Evolutionary conservation across 2,329 filamentous ascomycete genomes (phyloP), one percentile per base, ranked within the genome.

Genomic region (Fusarium anthophilum): DNA sequence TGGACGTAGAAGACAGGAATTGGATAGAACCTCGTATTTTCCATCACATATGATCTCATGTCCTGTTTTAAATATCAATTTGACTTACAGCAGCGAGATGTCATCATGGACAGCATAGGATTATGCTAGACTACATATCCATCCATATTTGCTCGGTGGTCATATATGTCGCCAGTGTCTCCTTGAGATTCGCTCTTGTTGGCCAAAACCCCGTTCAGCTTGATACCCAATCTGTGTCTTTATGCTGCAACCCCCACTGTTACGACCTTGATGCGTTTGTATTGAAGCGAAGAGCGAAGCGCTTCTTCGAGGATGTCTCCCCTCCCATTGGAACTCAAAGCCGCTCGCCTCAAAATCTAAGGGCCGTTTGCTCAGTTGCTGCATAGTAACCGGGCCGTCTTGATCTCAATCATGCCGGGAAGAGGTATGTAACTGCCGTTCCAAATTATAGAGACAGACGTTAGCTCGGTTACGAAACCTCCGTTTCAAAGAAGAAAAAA

Each of bases 311-410:
- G n/a, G 50, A 26, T 10, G 37, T 22, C 13, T 12, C 15, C 47
- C 37, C 10, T 37, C 15, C 20, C 17, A 24, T 53, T 44, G 50
- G 63, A 61, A 63, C 71, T 24, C 37, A 28, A 17, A 60, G 24
- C 54, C 41, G 39, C 32, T 62, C 45, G 50, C 43, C 51, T 72
- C 41, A 24, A 65, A 35, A 37, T 51, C 38, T 15, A 38, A 38
- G 50, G 55, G 24, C n/a, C 12, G n/a, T 62, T 48, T 47, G 47
- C 37, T 63, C 14, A 30, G 58, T 48, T 47, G 47, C 41, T 69
- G 38, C 48, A 55, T 47, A 39, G 48, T 39, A 48, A 51, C 62
- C 71, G 71, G 71, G 59, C 71, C 63, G 59, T 70, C 47, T 51
- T 51, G 51, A 32, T 43, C 51, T 59, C 48, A 47, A 62, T 47